These are phyloP conservation scores for Volvox africanus DNA, from an alignment of 139 green algal species.

Conservation along the genomic window DNA sequence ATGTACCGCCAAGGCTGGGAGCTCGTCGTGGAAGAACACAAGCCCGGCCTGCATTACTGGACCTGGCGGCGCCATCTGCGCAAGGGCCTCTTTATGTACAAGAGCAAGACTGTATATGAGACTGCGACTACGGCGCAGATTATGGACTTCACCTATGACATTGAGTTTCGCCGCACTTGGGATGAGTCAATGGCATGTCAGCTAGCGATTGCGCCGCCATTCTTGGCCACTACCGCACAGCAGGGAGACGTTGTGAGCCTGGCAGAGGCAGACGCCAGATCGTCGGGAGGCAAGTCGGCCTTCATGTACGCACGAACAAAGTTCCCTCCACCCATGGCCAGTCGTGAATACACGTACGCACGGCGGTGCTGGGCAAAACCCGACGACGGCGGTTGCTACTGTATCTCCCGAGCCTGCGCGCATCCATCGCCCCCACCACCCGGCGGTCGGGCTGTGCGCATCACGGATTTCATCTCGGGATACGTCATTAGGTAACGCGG, in stretches of 20 bases:
- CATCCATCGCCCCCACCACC: conserved; percentile 49
- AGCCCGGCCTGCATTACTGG: conserved; percentile 64
- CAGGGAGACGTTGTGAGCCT: conserved; percentile 36
- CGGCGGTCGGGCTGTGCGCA: conserved; percentile 55
- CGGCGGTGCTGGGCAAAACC: conserved; percentile 75
- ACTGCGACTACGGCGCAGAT: conserved; percentile 63
- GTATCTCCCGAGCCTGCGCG: conserved; percentile 37
- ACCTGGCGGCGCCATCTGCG: conserved; percentile 74
- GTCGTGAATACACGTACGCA: conserved; percentile 76
- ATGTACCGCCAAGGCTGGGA: conserved; percentile 64
- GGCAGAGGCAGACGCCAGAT: conserved; percentile 3
- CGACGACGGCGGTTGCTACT: conserved; percentile 41
- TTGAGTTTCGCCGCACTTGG: conserved; percentile 61
- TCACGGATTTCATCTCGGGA: conserved; percentile 70
- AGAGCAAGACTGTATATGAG: conserved; percentile 64
- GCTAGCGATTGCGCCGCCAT: conserved; percentile 21
- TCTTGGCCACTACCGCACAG: neutral
- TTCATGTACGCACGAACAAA: conserved; percentile 69
- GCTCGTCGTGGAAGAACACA: conserved; percentile 56
- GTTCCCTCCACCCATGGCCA: conserved; percentile 79
- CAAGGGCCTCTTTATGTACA: conserved; percentile 74
- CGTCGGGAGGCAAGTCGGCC: conserved; percentile 39
- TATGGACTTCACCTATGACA: conserved; percentile 74
- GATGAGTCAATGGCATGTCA: conserved; percentile 57
- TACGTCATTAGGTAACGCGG: conserved; percentile 62